A percentile compares a stretch with the other conserved stretches of the same genome.
phyloP scores from a whole-genome alignment of 306 rosid genomes.

The Parietaria judaica region DNA sequence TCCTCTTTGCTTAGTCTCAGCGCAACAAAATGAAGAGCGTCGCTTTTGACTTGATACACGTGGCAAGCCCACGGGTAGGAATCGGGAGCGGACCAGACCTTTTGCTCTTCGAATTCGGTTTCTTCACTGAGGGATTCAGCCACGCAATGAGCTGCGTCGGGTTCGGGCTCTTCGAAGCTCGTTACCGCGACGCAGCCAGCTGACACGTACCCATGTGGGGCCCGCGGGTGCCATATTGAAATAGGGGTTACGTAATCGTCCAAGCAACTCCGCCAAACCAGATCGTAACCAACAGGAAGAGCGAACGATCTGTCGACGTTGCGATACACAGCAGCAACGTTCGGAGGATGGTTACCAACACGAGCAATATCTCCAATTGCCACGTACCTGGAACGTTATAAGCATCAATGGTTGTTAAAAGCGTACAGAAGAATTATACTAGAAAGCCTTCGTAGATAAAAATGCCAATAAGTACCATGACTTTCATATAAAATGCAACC shows the following conservation, averaged over 20 bases:
- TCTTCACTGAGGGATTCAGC: slow-evolving; percentile 73
- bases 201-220: slow-evolving; percentile 86
- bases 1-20: slow-evolving; percentile 71
- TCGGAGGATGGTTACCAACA: slow-evolving; percentile 86
- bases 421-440: not conserved
- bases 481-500: no score
- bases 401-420: not conserved
- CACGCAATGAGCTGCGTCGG: slow-evolving; percentile 53
- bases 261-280: slow-evolving; percentile 93
- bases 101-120: slow-evolving; percentile 67
- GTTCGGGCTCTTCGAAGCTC: slow-evolving; percentile 62
- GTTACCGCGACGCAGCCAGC: slow-evolving; percentile 79
- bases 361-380: slow-evolving; percentile 82
- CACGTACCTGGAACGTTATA: slow-evolving; percentile 40
- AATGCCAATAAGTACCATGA: no score
- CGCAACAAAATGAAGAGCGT: slow-evolving; percentile 82
- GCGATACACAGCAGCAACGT: slow-evolving; percentile 85
- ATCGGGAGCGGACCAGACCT: slow-evolving; percentile 81
- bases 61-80: slow-evolving; percentile 91
- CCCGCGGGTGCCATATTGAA: slow-evolving; percentile 89
- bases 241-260: slow-evolving; percentile 62
- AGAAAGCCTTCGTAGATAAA: not conserved
- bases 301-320: slow-evolving; percentile 56
- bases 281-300: slow-evolving; percentile 79
- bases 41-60: slow-evolving; percentile 78